These are phyloP conservation scores for Curvularia hawaiiensis DNA, from an alignment of 2,329 filamentous ascomycete species.

Conservation along the genomic window DNA sequence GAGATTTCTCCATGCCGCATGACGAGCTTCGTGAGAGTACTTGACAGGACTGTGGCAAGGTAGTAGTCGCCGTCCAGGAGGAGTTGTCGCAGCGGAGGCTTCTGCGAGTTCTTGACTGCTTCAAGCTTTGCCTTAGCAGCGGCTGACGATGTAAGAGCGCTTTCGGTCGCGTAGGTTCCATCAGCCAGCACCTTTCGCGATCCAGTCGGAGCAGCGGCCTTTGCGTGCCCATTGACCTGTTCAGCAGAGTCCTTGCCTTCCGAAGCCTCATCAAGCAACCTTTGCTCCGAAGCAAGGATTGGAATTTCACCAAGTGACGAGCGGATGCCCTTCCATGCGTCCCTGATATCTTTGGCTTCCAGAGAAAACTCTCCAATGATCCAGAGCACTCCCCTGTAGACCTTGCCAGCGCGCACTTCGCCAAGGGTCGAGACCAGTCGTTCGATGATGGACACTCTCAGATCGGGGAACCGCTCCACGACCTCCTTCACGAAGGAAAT, in stretches of 20 bases:
- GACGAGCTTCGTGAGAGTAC: constrained; percentile 93
- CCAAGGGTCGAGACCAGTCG: constrained; percentile 87
- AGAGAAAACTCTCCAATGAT: constrained; percentile 97
- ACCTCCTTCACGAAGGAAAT: constrained; percentile 99
- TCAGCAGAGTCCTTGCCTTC: constrained; percentile 65
- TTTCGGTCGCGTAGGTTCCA: constrained; percentile 97
- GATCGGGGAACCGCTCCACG: constrained; percentile 93
- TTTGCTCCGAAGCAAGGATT: constrained; percentile 92
- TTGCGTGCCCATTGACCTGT: constrained; percentile 81
- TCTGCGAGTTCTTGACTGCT: constrained; percentile 95
- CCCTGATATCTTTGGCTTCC: constrained; percentile 90
- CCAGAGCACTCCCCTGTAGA: constrained; percentile 96
- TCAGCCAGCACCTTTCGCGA: constrained; percentile 93
- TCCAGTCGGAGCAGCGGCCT: constrained; percentile 75
- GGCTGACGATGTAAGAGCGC: constrained; percentile 90
- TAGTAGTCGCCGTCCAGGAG: constrained; percentile 98
- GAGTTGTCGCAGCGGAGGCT: constrained; percentile 86
- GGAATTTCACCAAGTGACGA: constrained; percentile 95
- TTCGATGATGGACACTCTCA: constrained; percentile 85
- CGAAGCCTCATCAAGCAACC: constrained; percentile 79
- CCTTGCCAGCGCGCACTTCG: constrained; percentile 95
- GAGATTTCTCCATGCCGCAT: constrained; percentile 98
- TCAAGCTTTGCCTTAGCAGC: constrained; percentile 89
- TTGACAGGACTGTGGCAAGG: constrained; percentile 90
- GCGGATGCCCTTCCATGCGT: constrained; percentile 95